phyloP scores from a whole-genome alignment of 2,329 filamentous ascomycete genomes.

The Alternaria sp. region DNA sequence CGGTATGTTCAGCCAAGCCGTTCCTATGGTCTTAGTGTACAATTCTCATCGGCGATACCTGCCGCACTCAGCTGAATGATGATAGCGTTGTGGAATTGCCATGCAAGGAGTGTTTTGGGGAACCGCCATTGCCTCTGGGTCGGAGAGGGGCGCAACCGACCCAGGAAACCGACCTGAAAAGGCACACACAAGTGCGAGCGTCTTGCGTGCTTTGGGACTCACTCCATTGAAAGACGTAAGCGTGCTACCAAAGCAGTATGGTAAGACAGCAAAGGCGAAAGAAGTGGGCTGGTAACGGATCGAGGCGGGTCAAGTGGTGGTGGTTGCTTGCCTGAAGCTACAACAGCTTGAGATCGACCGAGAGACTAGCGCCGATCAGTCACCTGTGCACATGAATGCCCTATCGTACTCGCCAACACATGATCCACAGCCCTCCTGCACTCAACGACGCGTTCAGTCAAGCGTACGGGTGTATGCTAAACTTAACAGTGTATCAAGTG shows the following conservation, averaged over 20 bases:
- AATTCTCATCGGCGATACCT: not conserved
- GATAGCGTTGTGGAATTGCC: not conserved
- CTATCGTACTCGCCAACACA: conserved; percentile 2
- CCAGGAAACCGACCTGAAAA: not conserved
- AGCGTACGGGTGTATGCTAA: conserved; percentile 3
- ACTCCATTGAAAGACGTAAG: not conserved
- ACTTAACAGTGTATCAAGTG: conserved; percentile 4
- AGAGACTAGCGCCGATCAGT: conserved; percentile 10
- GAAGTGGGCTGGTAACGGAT: conserved; percentile 6
- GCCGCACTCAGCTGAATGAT: not conserved
- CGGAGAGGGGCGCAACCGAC: not conserved
- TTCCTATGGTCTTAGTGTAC: not conserved
- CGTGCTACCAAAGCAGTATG: conserved; percentile 4
- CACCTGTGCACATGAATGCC: conserved; percentile 3
- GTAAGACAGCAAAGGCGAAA: conserved; percentile 1
- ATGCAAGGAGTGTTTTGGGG: not conserved
- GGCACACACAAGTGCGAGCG: not conserved
- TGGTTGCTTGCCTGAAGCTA: conserved; percentile 9
- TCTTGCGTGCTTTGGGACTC: not conserved
- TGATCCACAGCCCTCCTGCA: conserved; percentile 3
- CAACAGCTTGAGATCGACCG: conserved; percentile 1
- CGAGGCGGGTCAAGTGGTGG: not conserved
- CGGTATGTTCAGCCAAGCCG: not conserved
- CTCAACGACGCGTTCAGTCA: conserved; percentile 8
- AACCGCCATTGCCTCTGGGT: not conserved